These are phyloP conservation scores for Cordyceps cicadae DNA, from an alignment of 2,329 filamentous ascomycete species.

Conservation along the genomic window DNA sequence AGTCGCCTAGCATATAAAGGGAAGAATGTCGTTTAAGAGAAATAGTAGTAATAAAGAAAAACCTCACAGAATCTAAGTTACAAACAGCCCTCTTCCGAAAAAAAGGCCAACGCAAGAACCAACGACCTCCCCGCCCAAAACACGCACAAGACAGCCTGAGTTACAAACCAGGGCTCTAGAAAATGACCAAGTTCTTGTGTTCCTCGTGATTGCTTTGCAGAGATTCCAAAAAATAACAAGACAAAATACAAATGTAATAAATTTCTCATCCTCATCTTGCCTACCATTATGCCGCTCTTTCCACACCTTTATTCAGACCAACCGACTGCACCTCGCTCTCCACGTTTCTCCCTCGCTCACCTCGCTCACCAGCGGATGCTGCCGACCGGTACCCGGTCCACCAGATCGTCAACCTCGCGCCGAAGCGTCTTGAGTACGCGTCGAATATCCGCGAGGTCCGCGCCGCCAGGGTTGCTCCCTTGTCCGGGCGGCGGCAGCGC, in stretches of 20 bases:
- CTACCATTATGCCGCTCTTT: not conserved
- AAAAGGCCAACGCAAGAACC: not conserved
- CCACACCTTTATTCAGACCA: not conserved
- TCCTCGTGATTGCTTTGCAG: not conserved
- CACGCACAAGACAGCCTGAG: not conserved
- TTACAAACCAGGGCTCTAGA: not conserved
- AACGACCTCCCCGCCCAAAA: not conserved
- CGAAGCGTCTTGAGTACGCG: conserved; percentile 34
- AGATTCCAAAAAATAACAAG: not conserved
- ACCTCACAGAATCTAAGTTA: conserved; percentile 1
- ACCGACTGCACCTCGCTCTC: not conserved
- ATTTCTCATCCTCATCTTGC: not conserved
- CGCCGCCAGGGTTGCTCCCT: conserved; percentile 36
- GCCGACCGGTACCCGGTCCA: conserved; percentile 33
- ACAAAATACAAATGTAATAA: conserved; percentile 1
- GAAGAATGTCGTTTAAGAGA: not conserved
- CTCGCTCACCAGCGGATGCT: conserved; percentile 29
- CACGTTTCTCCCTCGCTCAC: not conserved
- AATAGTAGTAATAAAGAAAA: not conserved
- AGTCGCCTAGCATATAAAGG: not conserved
- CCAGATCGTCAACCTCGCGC: conserved; percentile 36
- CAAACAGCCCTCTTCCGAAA: not conserved
- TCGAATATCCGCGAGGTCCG: conserved; percentile 36
- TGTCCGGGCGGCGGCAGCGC: conserved; percentile 32
- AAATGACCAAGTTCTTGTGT: not conserved